These are phyloP conservation scores for Rosa chinensis DNA, from an alignment of 306 rosid species.

Conservation along the genomic window DNA sequence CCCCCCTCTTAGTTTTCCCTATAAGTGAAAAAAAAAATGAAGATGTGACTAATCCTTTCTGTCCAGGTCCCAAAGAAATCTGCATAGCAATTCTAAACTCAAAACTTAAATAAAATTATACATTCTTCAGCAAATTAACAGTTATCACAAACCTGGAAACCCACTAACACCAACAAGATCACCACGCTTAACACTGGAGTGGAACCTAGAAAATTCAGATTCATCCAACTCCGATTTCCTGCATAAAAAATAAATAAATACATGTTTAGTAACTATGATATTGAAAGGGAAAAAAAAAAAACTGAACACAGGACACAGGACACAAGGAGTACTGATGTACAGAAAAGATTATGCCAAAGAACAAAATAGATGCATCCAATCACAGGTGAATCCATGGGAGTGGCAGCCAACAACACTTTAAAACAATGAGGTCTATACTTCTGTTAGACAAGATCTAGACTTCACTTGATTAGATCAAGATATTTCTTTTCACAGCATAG, in stretches of 20 bases:
- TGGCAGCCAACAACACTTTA: neutral
- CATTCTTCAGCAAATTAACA: neutral
- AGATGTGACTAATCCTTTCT: too few relatives aligned
- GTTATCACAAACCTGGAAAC: slow-evolving; percentile 67
- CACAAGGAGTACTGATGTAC: neutral
- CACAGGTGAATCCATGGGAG: neutral
- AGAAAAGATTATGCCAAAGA: neutral
- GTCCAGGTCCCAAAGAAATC: neutral
- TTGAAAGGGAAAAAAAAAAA: neutral
- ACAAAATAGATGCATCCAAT: neutral
- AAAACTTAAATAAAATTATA: neutral
- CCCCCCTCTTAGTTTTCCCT: slow-evolving; percentile 94
- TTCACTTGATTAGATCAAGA: neutral
- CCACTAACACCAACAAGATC: slow-evolving; percentile 81
- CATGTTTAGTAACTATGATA: neutral
- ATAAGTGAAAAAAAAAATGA: neutral
- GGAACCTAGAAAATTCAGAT: slow-evolving; percentile 64
- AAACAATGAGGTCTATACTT: neutral
- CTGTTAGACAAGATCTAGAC: neutral
- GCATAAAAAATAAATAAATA: slow-evolving; percentile 31
- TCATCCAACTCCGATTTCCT: slow-evolving; percentile 64
- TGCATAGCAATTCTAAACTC: neutral
- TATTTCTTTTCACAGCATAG: neutral
- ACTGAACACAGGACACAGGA: neutral
- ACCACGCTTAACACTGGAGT: slow-evolving; percentile 80